Conservation (phyloP, 2,329 filamentous ascomycete species). For the Aspergillus sclerotialis region DNA sequence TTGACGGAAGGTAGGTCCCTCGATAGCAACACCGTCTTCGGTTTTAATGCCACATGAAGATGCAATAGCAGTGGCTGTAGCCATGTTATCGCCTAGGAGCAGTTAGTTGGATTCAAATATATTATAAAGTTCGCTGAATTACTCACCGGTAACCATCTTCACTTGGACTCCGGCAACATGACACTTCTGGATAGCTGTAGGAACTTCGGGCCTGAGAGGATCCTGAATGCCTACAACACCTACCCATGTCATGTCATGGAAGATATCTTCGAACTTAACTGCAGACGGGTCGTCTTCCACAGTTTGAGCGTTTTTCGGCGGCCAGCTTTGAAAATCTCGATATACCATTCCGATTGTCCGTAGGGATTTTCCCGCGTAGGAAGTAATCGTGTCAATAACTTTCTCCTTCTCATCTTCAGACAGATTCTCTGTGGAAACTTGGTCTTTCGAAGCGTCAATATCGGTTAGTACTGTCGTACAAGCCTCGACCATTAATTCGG, state of each 20-base stretch:
- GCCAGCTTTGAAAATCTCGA: constrained; percentile 64
- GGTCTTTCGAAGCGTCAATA: constrained; percentile 17
- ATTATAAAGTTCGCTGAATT: too few species aligned
- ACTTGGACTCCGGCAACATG: constrained; percentile 63
- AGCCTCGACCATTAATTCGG: constrained; percentile 38
- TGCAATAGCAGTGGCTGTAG: constrained; percentile 67
- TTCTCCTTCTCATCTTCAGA: constrained; percentile 18
- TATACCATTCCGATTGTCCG: constrained; percentile 70
- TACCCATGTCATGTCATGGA: constrained; percentile 66
- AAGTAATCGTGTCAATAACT: constrained; percentile 30
- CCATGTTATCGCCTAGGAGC: constrained; percentile 53
- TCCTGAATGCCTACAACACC: constrained; percentile 69
- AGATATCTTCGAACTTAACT: constrained; percentile 61
- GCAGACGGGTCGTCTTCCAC: constrained; percentile 56
- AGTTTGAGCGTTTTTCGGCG: constrained; percentile 50
- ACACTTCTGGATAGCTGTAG: constrained; percentile 60
- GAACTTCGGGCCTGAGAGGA: constrained; percentile 61
- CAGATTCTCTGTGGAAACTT: constrained; percentile 17
- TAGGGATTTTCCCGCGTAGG: constrained; percentile 51
- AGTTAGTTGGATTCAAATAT: too few species aligned
- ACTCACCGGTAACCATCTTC: constrained; percentile 60
- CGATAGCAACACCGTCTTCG: constrained; percentile 57
- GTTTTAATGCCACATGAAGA: constrained; percentile 63
- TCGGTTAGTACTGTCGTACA: constrained; percentile 28
- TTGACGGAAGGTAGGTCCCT: constrained; percentile 60